Evolutionary conservation across 2,329 filamentous ascomycete genomes (phyloP).

Genomic region (Pseudogymnoascus sp.): DNA sequence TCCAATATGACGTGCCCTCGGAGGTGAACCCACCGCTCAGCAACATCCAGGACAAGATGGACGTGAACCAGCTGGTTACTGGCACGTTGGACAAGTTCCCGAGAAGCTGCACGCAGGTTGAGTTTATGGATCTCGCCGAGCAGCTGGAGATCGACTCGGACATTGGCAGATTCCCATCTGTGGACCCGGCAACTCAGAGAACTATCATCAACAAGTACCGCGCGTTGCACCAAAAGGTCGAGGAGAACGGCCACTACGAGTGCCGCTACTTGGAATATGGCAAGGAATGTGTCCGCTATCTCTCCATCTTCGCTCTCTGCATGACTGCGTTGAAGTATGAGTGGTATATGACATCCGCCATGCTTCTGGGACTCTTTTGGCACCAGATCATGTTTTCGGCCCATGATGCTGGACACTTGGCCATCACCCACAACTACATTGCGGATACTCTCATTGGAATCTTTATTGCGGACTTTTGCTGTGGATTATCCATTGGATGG

Average conservation of each 20-base stretch:
- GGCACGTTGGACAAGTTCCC: background rate
- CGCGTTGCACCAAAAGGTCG: constrained; percentile 45
- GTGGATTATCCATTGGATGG: constrained; percentile 58
- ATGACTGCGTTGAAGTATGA: constrained; percentile 36
- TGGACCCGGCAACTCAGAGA: constrained; percentile 46
- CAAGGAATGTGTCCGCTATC: constrained; percentile 50
- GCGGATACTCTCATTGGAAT: constrained; percentile 52
- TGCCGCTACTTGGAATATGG: constrained; percentile 51
- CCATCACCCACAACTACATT: constrained; percentile 52
- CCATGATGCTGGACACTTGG: constrained; percentile 56
- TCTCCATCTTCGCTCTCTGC: constrained; percentile 42
- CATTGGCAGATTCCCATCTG: constrained; percentile 39
- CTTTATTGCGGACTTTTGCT: constrained; percentile 57
- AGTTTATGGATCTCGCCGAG: constrained; percentile 1
- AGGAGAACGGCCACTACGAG: constrained; percentile 48
- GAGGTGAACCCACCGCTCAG: background rate
- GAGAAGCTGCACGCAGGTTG: background rate
- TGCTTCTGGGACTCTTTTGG: constrained; percentile 56
- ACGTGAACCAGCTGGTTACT: constrained; percentile 1
- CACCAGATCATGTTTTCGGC: constrained; percentile 63
- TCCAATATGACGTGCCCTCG: no score
- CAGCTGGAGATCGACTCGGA: constrained; percentile 39
- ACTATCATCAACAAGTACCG: constrained; percentile 49
- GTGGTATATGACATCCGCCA: constrained; percentile 51
- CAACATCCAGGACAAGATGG: background rate